phyloP scores from a whole-genome alignment of 352 stramenopile species.

The Phytopythium cucurbitacearum region DNA sequence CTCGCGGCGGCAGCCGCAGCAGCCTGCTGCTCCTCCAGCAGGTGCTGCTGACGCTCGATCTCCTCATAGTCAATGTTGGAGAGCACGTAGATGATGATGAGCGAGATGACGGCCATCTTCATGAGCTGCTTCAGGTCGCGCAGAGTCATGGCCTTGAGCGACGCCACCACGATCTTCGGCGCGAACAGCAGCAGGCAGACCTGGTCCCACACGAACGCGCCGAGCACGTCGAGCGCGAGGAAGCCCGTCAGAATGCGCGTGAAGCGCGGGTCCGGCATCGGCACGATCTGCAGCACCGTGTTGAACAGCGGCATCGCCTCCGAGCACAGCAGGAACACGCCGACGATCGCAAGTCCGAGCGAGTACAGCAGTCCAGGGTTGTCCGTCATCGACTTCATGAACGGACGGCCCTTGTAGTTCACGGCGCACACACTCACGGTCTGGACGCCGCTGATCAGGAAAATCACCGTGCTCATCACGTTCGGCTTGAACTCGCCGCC shows the following conservation, averaged over 20 bases:
- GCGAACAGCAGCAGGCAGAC: slow-evolving; percentile 82
- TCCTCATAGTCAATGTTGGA: slow-evolving; percentile 90
- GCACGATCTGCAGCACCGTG: slow-evolving; percentile 91
- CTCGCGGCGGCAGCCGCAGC: slow-evolving; percentile 11
- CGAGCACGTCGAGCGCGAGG: slow-evolving; percentile 80
- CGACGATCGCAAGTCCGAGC: slow-evolving; percentile 80
- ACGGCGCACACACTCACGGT: slow-evolving; percentile 98
- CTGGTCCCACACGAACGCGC: slow-evolving; percentile 85
- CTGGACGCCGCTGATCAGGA: slow-evolving; percentile 94
- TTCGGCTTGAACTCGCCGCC: slow-evolving; percentile 96
- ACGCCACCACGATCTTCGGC: slow-evolving; percentile 84
- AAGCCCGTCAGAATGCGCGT: slow-evolving; percentile 76
- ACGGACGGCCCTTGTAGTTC: slow-evolving; percentile 98
- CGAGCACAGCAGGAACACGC: slow-evolving; percentile 90
- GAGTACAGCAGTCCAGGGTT: slow-evolving; percentile 96
- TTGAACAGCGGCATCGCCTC: slow-evolving; percentile 90
- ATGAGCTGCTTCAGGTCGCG: slow-evolving; percentile 78
- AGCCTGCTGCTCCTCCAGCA: slow-evolving; percentile 54
- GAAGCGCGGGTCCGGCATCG: slow-evolving; percentile 86
- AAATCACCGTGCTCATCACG: slow-evolving; percentile 98
- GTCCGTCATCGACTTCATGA: slow-evolving; percentile 97
- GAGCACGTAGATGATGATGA: slow-evolving; percentile 84
- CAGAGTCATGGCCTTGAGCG: slow-evolving; percentile 63
- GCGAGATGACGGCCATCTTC: slow-evolving; percentile 82
- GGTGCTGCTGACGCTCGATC: slow-evolving; percentile 84